Percentiles rank a stretch among this genome's conserved stretches.
These are phyloP conservation scores for Leishmania arabica DNA, from an alignment of 208 protist genomes.

Conservation along the genomic window DNA sequence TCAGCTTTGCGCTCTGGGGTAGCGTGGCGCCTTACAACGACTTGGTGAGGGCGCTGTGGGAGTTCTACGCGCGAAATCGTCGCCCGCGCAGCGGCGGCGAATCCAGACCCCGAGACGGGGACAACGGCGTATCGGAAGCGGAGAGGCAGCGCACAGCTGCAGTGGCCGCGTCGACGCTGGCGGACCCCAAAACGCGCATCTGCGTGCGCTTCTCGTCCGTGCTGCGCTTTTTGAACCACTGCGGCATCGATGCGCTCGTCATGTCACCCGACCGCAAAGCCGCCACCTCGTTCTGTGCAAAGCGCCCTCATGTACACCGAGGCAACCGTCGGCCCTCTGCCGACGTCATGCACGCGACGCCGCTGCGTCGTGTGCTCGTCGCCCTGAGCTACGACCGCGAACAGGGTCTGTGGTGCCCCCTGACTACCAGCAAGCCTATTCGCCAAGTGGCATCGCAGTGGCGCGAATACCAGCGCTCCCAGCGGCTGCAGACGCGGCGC, in stretches of 20 bases:
- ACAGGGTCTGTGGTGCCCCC: slow-evolving; percentile 49
- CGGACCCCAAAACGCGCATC: background rate
- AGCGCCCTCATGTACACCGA: slow-evolving; percentile 29
- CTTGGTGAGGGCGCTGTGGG: slow-evolving; percentile 34
- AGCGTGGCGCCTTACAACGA: slow-evolving; percentile 60
- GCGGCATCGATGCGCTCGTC: slow-evolving; percentile 53
- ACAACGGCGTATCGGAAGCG: background rate
- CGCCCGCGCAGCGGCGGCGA: background rate
- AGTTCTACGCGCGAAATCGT: slow-evolving; percentile 30
- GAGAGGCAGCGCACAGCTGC: background rate
- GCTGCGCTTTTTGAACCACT: slow-evolving; percentile 48
- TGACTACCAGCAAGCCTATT: slow-evolving; percentile 40
- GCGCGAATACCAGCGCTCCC: slow-evolving; percentile 9
- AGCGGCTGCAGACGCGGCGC: background rate
- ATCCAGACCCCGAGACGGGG: background rate
- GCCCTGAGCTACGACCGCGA: slow-evolving; percentile 55
- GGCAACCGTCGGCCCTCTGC: background rate
- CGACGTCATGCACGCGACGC: background rate
- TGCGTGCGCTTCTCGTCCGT: slow-evolving; percentile 32
- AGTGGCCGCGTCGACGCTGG: background rate
- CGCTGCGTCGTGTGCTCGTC: slow-evolving; percentile 35
- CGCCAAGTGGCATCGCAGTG: slow-evolving; percentile 26
- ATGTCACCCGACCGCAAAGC: slow-evolving; percentile 35
- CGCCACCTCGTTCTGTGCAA: slow-evolving; percentile 48
- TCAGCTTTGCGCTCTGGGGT: slow-evolving; percentile 61